phyloP scores from a whole-genome alignment of 176 grass and related monocot genomes.

The Oryza brachyantha region DNA sequence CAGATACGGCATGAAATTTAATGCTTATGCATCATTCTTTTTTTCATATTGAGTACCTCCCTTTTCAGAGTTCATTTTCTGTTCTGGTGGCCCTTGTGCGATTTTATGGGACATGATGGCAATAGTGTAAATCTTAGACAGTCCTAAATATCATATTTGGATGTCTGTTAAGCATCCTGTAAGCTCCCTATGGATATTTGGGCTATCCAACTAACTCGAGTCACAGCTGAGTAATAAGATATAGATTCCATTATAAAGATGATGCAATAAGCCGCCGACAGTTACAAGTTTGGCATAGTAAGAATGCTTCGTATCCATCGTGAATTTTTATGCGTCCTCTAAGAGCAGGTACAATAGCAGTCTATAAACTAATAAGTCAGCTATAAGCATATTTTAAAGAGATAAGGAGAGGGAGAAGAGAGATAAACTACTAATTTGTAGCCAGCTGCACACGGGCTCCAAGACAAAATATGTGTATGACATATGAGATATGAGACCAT shows the following conservation, averaged over 20 bases:
- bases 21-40: not conserved
- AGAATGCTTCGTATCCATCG: not conserved
- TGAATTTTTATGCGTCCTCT: not conserved
- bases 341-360: no score
- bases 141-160: not conserved
- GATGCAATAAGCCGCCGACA: not conserved
- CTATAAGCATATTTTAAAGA: no score
- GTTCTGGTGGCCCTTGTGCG: not conserved
- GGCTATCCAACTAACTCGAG: not conserved
- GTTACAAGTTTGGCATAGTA: not conserved
- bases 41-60: not conserved
- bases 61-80: not conserved
- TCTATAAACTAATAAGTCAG: no score
- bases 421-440: no score
- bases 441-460: no score
- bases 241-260: not conserved
- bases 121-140: not conserved
- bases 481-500: no score
- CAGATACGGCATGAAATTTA: not conserved
- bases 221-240: not conserved
- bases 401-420: no score
- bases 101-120: not conserved
- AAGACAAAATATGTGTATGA: no score
- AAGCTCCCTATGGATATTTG: not conserved
- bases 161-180: not conserved